Evolutionary conservation across 768 basidiomycete genomes (phyloP).

Genomic region (Tephrocybe sp.): DNA sequence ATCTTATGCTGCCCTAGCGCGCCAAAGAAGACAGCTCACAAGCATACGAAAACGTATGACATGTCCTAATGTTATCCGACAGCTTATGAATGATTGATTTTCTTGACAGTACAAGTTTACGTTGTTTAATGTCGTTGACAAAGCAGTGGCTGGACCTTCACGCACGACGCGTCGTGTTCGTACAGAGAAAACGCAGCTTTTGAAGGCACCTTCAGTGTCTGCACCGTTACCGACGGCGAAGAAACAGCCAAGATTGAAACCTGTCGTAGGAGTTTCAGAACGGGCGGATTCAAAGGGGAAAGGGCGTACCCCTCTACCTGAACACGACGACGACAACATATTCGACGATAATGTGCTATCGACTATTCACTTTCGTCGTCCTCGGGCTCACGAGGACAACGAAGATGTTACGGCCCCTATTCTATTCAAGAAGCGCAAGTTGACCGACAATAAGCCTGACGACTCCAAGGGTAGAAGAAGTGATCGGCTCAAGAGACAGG

Average conservation of each 20-base stretch:
- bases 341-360: constrained; percentile 9
- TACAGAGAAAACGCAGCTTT: constrained; percentile 48
- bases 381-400: neutral
- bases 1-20: constrained; percentile 34
- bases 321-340: neutral
- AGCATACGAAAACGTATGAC: constrained; percentile 72
- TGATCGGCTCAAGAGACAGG: constrained; percentile 13
- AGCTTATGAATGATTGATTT: constrained; percentile 7
- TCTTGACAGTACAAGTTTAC: constrained; percentile 52
- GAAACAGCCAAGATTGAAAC: constrained; percentile 22
- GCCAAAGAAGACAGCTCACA: constrained; percentile 71
- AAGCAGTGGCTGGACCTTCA: constrained; percentile 42
- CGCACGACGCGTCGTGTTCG: constrained; percentile 61
- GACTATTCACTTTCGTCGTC: constrained; percentile 1
- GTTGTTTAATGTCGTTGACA: constrained; percentile 57
- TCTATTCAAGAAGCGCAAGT: constrained; percentile 13
- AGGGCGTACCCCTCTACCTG: constrained; percentile 4
- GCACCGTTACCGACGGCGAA: constrained; percentile 20
- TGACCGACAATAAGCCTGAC: constrained; percentile 1
- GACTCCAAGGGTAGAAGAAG: constrained; percentile 14
- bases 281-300: constrained; percentile 12
- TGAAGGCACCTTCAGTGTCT: constrained; percentile 28
- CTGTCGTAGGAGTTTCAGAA: constrained; percentile 21
- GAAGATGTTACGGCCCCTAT: neutral
- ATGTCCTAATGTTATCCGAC: constrained; percentile 1